phyloP scores from a whole-genome alignment of 345 rosid genomes.

The Eucalyptus cloeziana region DNA sequence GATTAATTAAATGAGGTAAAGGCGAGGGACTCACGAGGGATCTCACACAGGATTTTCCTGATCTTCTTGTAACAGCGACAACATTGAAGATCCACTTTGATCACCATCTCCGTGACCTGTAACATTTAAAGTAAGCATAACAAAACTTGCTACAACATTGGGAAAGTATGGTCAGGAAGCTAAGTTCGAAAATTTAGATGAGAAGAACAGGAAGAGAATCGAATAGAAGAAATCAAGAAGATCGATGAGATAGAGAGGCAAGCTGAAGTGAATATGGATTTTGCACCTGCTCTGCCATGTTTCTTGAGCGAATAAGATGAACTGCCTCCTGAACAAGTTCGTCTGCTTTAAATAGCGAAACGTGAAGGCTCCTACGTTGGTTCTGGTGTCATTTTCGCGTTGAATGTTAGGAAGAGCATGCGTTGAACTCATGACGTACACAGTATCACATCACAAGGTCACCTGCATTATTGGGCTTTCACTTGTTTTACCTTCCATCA shows the following conservation, averaged over 20 bases:
- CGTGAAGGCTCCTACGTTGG: not conserved
- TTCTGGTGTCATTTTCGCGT: not conserved
- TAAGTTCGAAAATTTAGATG: not conserved
- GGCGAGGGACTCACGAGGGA: constrained; percentile 41
- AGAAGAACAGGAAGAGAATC: not conserved
- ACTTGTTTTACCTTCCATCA: not conserved
- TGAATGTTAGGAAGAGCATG: not conserved
- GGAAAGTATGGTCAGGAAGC: not conserved
- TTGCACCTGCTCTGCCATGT: not conserved
- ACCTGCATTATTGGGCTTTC: not conserved
- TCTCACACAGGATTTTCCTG: constrained; percentile 43
- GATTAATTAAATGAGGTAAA: not conserved
- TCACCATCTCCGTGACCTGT: not conserved
- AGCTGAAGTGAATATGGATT: not conserved
- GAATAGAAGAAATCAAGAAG: not conserved
- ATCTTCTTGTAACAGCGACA: constrained; percentile 28
- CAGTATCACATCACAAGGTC: not conserved
- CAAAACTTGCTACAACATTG: not conserved
- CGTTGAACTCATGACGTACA: not conserved
- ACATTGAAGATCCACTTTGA: not conserved
- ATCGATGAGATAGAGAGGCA: not conserved
- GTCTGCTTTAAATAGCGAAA: not conserved
- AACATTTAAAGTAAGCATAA: not conserved
- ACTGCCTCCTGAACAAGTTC: not conserved
- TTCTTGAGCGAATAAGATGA: not conserved